Evolutionary conservation across 2,329 filamentous ascomycete species (phyloP).

Genomic region (Apiospora pterosperma): DNA sequence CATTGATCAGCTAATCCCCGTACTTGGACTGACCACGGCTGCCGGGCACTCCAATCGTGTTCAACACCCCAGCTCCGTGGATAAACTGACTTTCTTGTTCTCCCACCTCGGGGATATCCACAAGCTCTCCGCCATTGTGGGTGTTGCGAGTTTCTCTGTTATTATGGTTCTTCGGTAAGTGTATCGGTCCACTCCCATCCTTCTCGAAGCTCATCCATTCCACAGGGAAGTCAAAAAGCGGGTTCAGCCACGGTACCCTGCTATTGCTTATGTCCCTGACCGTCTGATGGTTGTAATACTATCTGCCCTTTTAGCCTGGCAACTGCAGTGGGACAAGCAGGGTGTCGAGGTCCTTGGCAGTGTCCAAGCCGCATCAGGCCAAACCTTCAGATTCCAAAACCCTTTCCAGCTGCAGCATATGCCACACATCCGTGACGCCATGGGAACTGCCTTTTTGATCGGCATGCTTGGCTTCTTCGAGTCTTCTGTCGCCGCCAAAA

Average conservation of each 20-base stretch:
- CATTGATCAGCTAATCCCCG: constrained; percentile 89
- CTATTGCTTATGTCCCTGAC: constrained; percentile 85
- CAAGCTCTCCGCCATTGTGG: constrained; percentile 70
- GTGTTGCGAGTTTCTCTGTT: constrained; percentile 74
- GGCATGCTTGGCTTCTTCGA: constrained; percentile 98
- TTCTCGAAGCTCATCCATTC: constrained; percentile 4
- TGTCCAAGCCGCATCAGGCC: constrained; percentile 70
- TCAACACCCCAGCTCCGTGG: constrained; percentile 78
- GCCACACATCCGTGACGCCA: constrained; percentile 77
- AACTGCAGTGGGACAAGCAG: constrained; percentile 71
- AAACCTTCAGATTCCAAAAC: constrained; percentile 76
- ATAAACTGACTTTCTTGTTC: constrained; percentile 80
- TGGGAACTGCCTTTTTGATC: constrained; percentile 91
- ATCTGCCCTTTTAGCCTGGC: constrained; percentile 76
- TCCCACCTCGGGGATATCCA: constrained; percentile 65
- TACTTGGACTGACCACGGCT: constrained; percentile 70
- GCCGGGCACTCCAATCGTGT: constrained; percentile 62
- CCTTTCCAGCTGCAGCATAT: constrained; percentile 77
- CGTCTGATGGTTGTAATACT: constrained; percentile 85
- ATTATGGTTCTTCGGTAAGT: constrained; percentile 86
- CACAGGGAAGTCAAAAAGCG: constrained; percentile 74
- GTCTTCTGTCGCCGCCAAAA: constrained; percentile 93
- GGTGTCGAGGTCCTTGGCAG: constrained; percentile 83
- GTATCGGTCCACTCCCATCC: neutral
- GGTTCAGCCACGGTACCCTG: constrained; percentile 74